A percentile compares a stretch with the other conserved stretches of the same genome.
Evolutionary conservation across 768 basidiomycete genomes (phyloP).

Genomic region (Agrocybe pediades): DNA sequence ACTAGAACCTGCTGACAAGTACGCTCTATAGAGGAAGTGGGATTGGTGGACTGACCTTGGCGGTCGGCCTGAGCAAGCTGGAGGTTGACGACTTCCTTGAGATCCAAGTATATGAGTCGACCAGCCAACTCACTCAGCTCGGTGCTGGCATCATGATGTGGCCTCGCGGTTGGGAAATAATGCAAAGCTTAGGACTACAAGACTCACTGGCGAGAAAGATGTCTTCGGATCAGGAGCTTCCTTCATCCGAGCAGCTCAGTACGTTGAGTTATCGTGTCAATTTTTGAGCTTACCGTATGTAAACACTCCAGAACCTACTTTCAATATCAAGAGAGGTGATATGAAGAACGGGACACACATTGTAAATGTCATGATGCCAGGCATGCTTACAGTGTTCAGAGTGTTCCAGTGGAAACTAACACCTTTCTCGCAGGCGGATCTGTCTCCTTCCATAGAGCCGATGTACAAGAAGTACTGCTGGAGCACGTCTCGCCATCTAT

Average conservation of each 20-base stretch:
- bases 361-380: slow-evolving; percentile 9
- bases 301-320: slow-evolving; percentile 1
- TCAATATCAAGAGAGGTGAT: slow-evolving; percentile 16
- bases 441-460: slow-evolving; percentile 44
- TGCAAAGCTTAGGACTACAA: slow-evolving; percentile 40
- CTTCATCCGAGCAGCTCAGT: slow-evolving; percentile 2
- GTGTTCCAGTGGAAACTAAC: slow-evolving; percentile 22
- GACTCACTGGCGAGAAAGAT: slow-evolving; percentile 7
- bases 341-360: slow-evolving; percentile 9
- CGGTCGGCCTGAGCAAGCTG: no score
- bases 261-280: background rate
- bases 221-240: slow-evolving; percentile 9
- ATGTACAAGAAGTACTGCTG: slow-evolving; percentile 51
- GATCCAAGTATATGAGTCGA: no score
- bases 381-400: slow-evolving; percentile 20
- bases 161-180: slow-evolving; percentile 42
- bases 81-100: no score
- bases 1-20: background rate
- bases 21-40: slow-evolving; percentile 30
- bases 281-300: background rate
- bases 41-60: no score
- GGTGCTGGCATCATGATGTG: slow-evolving; percentile 48
- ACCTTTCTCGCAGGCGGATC: slow-evolving; percentile 19
- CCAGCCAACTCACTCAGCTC: no score
- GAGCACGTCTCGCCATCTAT: slow-evolving; percentile 38